Evolutionary conservation across 495 filamentous ascomycete genomes (phyloP), one percentile per base, ranked within the genome.

Genomic region (Aspergillus conjunctus): DNA sequence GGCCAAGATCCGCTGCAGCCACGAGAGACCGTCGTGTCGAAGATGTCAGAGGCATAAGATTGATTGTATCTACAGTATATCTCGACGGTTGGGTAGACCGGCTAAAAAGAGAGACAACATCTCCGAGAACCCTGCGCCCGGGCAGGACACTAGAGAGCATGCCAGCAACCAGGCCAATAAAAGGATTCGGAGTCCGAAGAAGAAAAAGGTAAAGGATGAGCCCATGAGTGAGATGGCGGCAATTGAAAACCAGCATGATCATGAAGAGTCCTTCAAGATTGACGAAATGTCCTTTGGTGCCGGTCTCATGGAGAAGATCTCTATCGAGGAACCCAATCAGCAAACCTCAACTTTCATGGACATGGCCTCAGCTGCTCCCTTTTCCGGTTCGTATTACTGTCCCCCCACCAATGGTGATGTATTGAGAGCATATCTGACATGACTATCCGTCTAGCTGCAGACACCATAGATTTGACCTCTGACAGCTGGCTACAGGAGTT

Each of bases 1-100:
- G 50, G 76, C 74, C 12, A 82, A 82, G 54, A 75, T 82, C 20
- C 71, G 77, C n/a, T 82, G 79, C 66, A 77, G 76, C 37, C 77
- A 79, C 56, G 76, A 81, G 56, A 77, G 74, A 34, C 77, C 75
- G 12, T 71, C 72, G 2, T 82, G 79, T 56, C 71, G 69, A 14
- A 65, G 78, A 59, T 82, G 79, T 37, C 68, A 73, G 44, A 79
- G 71, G 41, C 76, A 79, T 31, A 73, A 76, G 12, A 67, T 77
- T 14, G 65, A 68, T 2, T 81, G 79, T 48, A 62, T 80, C 34
- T 81, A 81, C 60, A 79, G 77, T 52, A 73, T 79, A 21, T 76
- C 77, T 9, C 66, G 75, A n/a, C 73, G 76, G 22, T 58, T 78
- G 7, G 79, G 79, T 1, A 63, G 78, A 46, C 78, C 78, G 0